These are phyloP conservation scores for Pythium dissimile DNA, from an alignment of 352 stramenopile genomes.

Conservation along the genomic window DNA sequence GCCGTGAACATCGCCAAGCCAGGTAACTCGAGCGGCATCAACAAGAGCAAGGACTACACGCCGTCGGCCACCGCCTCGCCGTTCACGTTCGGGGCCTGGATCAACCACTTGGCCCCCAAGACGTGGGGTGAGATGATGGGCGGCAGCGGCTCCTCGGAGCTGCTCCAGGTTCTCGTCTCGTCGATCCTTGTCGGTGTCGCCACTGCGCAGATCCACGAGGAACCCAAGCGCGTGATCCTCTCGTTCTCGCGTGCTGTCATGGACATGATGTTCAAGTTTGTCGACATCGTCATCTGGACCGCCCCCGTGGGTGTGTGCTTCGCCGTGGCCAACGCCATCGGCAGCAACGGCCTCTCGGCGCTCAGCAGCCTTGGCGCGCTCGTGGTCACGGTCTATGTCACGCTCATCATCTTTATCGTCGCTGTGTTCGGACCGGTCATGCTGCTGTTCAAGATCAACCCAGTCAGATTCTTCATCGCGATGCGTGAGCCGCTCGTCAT, in stretches of 20 bases:
- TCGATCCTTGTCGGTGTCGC: conserved; percentile 41
- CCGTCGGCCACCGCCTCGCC: conserved; percentile 18
- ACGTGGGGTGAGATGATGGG: conserved; percentile 14
- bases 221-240: conserved; percentile 42
- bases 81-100: conserved; percentile 38
- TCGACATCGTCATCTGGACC: conserved; percentile 66
- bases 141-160: conserved; percentile 20
- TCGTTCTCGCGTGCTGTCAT: conserved; percentile 40
- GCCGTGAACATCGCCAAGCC: conserved; percentile 52
- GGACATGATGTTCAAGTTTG: conserved; percentile 73
- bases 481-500: conserved; percentile 56
- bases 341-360: conserved; percentile 42
- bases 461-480: conserved; percentile 33
- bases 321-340: conserved; percentile 45
- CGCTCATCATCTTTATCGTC: conserved; percentile 45
- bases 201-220: conserved; percentile 29
- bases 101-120: conserved; percentile 13
- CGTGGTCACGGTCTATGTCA: conserved; percentile 44
- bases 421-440: conserved; percentile 41
- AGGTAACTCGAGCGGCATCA: conserved; percentile 36
- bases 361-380: conserved; percentile 36
- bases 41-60: conserved; percentile 34
- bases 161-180: conserved; percentile 53
- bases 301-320: conserved; percentile 59
- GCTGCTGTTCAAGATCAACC: conserved; percentile 44